Evolutionary conservation across 345 rosid species (phyloP), one percentile per base, ranked within the genome.

Genomic region (Hibiscus tridactylites): DNA sequence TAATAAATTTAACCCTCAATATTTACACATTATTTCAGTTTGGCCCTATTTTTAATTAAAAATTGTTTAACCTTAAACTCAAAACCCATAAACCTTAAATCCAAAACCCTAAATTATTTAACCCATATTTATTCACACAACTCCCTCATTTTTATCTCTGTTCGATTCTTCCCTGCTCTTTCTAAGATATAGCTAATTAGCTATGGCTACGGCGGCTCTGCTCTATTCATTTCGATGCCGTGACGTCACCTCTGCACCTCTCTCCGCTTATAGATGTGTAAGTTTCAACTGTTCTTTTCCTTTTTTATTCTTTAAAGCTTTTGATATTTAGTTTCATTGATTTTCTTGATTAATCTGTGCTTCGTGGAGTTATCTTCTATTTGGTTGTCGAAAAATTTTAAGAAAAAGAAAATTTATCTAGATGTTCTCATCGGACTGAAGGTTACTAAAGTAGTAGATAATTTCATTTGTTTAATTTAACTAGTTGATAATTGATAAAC

Each of bases 201-300:
- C 24, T 21, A 21, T 21, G 24, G 24, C 1, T 61, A 63, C 91
- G 26, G 83, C 86, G 24, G 85, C 85, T 71, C 70, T 94, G 29
- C 79, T 94, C 50, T 92, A 96, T 35, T 80, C 91, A 50, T 9
- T 93, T 9, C 81, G 92, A 46, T 91, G 96, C 28, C 92, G 94
- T 31, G 89, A 90, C 9, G 81, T 82, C 44, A 87, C 82, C 39
- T 79, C 83, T 10, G 77, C 90, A 2, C 84, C 97, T 16, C 67
- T 85, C 7, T 80, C 91, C 0, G 88, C 87, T 19, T 88, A 78
- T 78, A 87, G 76, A 88, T 86, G 81, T 53, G 97, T 94, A 81
- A 5, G 93, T 71, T 50, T 28, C 28, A 21, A 21, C 1, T 13
- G 10, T 47, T 12, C 2, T 3, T 61, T 9, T n/a, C 1, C 0